Evolutionary conservation across 352 stramenopile species (phyloP).

Genomic region (Paralagenidium karlingii): DNA sequence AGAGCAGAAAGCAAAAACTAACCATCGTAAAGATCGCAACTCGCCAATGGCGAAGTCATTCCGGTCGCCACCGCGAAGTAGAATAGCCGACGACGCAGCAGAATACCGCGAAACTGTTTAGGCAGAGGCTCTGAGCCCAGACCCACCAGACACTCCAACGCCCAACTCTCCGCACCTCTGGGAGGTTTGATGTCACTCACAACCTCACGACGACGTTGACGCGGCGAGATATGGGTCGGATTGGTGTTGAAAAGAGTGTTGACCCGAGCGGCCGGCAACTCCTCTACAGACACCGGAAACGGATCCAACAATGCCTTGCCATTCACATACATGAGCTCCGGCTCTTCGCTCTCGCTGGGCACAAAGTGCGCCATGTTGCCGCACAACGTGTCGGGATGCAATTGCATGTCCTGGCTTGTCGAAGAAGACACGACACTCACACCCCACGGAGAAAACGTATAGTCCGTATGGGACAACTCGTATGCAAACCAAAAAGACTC

Average conservation of each 20-base stretch:
- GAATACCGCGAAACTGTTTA: constrained; percentile 9
- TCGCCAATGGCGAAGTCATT: too few species aligned
- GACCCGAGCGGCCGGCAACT: constrained; percentile 13
- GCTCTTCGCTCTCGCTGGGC: not conserved
- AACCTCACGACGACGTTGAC: constrained; percentile 14
- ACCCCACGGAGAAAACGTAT: not conserved
- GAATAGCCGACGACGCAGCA: constrained; percentile 21
- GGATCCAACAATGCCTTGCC: constrained; percentile 21
- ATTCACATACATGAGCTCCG: constrained; percentile 5
- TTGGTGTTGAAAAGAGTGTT: constrained; percentile 35
- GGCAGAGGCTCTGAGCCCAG: constrained; percentile 18
- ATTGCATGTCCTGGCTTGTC: not conserved
- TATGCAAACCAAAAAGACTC: constrained; percentile 5
- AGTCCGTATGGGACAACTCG: not conserved
- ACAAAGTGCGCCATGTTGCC: constrained; percentile 5
- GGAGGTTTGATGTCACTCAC: too few species aligned
- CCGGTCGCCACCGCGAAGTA: too few species aligned
- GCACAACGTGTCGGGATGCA: constrained; percentile 1
- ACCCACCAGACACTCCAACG: constrained; percentile 29
- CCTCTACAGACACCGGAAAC: constrained; percentile 12
- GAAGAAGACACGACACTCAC: not conserved
- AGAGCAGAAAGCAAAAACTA: too few species aligned
- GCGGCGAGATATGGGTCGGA: constrained; percentile 21
- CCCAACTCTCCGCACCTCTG: too few species aligned
- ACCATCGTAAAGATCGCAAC: too few species aligned